These are phyloP conservation scores for Suillus tomentosus DNA, from an alignment of 768 basidiomycete genomes.

Conservation along the genomic window DNA sequence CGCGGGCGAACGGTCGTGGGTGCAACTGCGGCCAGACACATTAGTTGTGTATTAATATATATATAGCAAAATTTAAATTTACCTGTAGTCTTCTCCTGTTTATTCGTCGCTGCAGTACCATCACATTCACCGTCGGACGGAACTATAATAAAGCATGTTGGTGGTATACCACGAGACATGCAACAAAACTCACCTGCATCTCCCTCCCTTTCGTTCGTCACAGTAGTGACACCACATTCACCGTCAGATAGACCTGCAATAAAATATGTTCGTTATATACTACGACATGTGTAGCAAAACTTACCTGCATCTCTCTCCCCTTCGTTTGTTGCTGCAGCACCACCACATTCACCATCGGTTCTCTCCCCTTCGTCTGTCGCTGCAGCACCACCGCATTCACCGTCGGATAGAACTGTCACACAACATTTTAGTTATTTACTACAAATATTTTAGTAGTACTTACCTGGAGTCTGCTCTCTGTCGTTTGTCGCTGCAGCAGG, in stretches of 20 bases:
- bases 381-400: no score
- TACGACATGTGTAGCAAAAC: not conserved
- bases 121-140: not conserved
- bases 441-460: no score
- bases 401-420: no score
- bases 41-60: not conserved
- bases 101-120: not conserved
- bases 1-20: not conserved
- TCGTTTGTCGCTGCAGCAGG: no score
- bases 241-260: not conserved
- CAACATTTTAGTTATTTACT: no score
- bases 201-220: no score
- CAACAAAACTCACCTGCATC: not conserved
- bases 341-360: no score
- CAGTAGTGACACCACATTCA: no score
- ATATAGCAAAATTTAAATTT: not conserved
- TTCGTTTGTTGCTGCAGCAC: no score
- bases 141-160: constrained; percentile 1
- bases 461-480: no score
- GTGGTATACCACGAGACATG: not conserved
- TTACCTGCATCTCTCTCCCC: not conserved
- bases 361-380: no score
- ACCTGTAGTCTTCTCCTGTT: not conserved
- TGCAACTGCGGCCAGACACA: not conserved
- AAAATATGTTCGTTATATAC: not conserved